Percentiles rank a stretch among this genome's conserved stretches.
Evolutionary conservation across 192 early-diverging fungal genomes (phyloP).

Genomic region (Lobosporangium transversale): DNA sequence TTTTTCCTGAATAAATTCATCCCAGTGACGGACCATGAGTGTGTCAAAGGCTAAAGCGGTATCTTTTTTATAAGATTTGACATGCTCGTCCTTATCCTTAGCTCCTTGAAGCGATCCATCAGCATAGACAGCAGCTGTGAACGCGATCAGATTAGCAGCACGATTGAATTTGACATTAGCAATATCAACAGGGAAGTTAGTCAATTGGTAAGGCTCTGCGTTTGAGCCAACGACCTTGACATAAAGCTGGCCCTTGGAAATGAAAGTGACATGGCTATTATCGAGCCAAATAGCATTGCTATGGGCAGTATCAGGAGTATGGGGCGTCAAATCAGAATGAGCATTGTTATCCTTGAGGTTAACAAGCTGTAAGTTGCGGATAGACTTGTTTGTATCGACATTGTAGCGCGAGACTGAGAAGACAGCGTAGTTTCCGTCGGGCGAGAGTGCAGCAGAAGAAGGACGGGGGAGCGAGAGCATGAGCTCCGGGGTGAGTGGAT

Average conservation of each 20-base stretch:
- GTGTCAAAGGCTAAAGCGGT: slow-evolving; percentile 72
- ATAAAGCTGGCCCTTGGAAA: slow-evolving; percentile 57
- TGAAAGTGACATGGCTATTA: slow-evolving; percentile 54
- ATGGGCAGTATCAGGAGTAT: slow-evolving; percentile 50
- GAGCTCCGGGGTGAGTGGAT: slow-evolving; percentile 63
- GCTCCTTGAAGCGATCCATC: slow-evolving; percentile 66
- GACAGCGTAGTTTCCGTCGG: slow-evolving; percentile 60
- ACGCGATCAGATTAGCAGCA: slow-evolving; percentile 62
- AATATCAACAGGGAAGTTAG: slow-evolving; percentile 63
- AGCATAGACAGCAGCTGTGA: slow-evolving; percentile 75
- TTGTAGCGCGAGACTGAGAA: slow-evolving; percentile 72
- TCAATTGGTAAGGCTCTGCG: slow-evolving; percentile 55
- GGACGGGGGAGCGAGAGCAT: slow-evolving; percentile 73
- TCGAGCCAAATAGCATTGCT: slow-evolving; percentile 61
- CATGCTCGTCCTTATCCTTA: slow-evolving; percentile 59
- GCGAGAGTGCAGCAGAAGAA: slow-evolving; percentile 60
- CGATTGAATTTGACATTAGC: slow-evolving; percentile 66
- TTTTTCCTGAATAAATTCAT: slow-evolving; percentile 69
- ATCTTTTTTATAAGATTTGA: slow-evolving; percentile 57
- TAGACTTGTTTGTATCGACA: slow-evolving; percentile 63
- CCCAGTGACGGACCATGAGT: slow-evolving; percentile 89
- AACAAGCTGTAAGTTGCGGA: slow-evolving; percentile 62
- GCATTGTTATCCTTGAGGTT: slow-evolving; percentile 52
- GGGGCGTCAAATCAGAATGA: slow-evolving; percentile 56
- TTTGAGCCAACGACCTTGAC: slow-evolving; percentile 44